Conservation (phyloP, 768 basidiomycete species). For the Glaciozyma antarctica region DNA sequence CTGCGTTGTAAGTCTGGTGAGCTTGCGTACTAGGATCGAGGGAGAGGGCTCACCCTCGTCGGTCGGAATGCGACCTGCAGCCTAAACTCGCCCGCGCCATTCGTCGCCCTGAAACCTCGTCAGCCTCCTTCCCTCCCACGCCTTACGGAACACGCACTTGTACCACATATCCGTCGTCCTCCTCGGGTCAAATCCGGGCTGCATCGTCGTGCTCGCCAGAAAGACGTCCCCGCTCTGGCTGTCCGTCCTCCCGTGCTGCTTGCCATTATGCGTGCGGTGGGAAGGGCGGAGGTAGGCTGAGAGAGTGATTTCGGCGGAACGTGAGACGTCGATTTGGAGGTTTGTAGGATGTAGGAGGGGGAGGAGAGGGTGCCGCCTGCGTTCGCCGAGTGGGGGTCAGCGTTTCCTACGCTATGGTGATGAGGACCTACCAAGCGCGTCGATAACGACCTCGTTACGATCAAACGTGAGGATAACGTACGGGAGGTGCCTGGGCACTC, state of each 20-base stretch:
- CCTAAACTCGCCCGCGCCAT: slow-evolving; percentile 77
- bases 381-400: neutral
- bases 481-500: neutral
- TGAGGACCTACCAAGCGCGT: slow-evolving; percentile 44
- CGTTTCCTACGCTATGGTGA: neutral
- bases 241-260: slow-evolving; percentile 53
- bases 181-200: slow-evolving; percentile 22
- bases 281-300: slow-evolving; percentile 79
- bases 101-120: neutral
- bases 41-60: slow-evolving; percentile 46
- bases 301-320: slow-evolving; percentile 83
- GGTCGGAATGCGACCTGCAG: slow-evolving; percentile 82
- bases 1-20: slow-evolving; percentile 40
- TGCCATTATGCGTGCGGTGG: slow-evolving; percentile 13
- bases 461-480: slow-evolving; percentile 69
- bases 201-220: slow-evolving; percentile 54
- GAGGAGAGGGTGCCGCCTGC: neutral
- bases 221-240: slow-evolving; percentile 87
- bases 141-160: slow-evolving; percentile 39
- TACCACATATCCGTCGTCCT: slow-evolving; percentile 78
- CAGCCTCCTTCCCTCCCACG: slow-evolving; percentile 45
- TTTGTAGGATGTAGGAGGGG: slow-evolving; percentile 5
- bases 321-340: slow-evolving; percentile 75
- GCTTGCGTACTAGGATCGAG: too few relatives aligned
- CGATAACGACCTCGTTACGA: slow-evolving; percentile 85